Conservation (phyloP, 371 early-diverging fungal species). For the Mucor indicus region DNA sequence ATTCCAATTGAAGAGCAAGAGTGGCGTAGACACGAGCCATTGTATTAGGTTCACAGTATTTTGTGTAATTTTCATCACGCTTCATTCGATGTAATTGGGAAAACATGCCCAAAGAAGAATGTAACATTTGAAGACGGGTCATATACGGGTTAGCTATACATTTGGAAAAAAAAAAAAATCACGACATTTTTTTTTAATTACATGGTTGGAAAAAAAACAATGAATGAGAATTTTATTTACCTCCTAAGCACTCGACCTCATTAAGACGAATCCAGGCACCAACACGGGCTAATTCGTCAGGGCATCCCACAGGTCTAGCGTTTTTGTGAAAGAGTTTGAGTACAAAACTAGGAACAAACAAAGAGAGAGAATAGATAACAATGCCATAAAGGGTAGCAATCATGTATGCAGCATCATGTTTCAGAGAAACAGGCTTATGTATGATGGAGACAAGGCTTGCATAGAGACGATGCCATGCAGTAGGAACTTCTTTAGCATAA, state of each 20-base stretch:
- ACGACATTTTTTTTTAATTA: too few species aligned
- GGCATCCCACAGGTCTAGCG: slow-evolving; percentile 11
- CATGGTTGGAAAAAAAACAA: too few species aligned
- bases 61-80: slow-evolving; percentile 10
- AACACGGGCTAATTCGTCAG: slow-evolving; percentile 20
- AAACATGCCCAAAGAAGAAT: slow-evolving; percentile 33
- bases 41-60: slow-evolving; percentile 23
- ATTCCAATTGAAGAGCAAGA: slow-evolving; percentile 33
- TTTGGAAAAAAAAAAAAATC: too few species aligned
- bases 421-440: too few species aligned
- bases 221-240: slow-evolving; percentile 14
- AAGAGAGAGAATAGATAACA: slow-evolving; percentile 4
- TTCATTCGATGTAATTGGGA: slow-evolving; percentile 18
- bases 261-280: slow-evolving; percentile 35
- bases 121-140: slow-evolving; percentile 27
- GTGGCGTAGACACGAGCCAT: slow-evolving; percentile 29
- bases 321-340: slow-evolving; percentile 10
- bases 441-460: slow-evolving; percentile 9
- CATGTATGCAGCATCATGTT: too few species aligned
- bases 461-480: slow-evolving; percentile 26
- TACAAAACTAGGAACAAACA: slow-evolving; percentile 5
- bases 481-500: slow-evolving; percentile 27
- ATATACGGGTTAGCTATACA: slow-evolving; percentile 24
- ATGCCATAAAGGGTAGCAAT: slow-evolving; percentile 2
- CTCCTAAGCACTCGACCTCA: slow-evolving; percentile 42